phyloP scores from a whole-genome alignment of 768 basidiomycete genomes.

The Boletus rufocinnamomeus region DNA sequence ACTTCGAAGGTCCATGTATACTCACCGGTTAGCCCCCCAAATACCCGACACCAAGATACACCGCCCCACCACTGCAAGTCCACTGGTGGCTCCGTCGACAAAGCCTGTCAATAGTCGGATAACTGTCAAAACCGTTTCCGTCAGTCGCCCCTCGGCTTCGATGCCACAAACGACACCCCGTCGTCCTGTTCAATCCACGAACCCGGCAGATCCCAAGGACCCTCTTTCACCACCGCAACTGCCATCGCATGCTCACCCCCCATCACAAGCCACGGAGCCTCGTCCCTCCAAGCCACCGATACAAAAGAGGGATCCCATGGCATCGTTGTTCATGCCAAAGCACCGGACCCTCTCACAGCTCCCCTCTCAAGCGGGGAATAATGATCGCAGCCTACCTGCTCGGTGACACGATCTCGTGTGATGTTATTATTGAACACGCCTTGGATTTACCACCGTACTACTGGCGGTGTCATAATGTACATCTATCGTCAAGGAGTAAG shows the following conservation, averaged over 20 bases:
- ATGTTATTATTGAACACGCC: neutral
- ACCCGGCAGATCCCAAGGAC: slow-evolving; percentile 3
- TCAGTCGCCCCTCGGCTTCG: slow-evolving; percentile 36
- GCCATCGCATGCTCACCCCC: slow-evolving; percentile 12
- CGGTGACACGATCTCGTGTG: slow-evolving; percentile 18
- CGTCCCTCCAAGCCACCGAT: slow-evolving; percentile 40
- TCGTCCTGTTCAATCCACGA: slow-evolving; percentile 39
- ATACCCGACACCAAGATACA: slow-evolving; percentile 48
- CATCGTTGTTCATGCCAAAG: slow-evolving; percentile 70
- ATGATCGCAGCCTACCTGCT: slow-evolving; percentile 24
- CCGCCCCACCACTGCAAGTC: slow-evolving; percentile 37
- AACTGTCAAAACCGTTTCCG: slow-evolving; percentile 51
- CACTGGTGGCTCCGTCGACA: slow-evolving; percentile 37
- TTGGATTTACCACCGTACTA: neutral
- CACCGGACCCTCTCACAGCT: slow-evolving; percentile 63
- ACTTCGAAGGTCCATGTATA: slow-evolving; percentile 62
- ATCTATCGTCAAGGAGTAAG: slow-evolving; percentile 10
- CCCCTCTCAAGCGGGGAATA: slow-evolving; percentile 36
- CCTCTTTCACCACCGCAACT: slow-evolving; percentile 35
- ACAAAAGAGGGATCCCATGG: slow-evolving; percentile 65
- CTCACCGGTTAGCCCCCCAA: slow-evolving; percentile 53
- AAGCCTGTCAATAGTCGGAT: slow-evolving; percentile 41
- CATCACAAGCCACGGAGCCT: slow-evolving; percentile 28
- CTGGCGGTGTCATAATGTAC: neutral
- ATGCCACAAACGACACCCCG: slow-evolving; percentile 8